These are phyloP conservation scores for Papilionanthe hybrid DNA, from an alignment of 116 monocot genomes.

Conservation along the genomic window DNA sequence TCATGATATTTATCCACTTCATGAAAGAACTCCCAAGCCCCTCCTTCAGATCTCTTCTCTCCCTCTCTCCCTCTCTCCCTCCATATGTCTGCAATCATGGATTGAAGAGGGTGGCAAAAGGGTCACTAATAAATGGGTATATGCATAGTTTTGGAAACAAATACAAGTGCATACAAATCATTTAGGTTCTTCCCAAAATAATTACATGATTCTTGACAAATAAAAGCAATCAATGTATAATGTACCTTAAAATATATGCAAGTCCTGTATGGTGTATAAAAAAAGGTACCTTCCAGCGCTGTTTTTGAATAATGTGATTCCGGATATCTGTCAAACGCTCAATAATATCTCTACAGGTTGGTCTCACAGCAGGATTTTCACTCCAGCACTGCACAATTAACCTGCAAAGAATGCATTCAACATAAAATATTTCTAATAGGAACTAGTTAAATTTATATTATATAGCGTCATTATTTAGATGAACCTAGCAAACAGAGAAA, in stretches of 20 bases:
- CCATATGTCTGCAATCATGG: too few species aligned
- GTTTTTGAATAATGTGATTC: conserved; percentile 45
- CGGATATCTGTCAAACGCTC: conserved; percentile 53
- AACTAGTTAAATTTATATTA: background rate
- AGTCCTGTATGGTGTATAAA: background rate
- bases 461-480: background rate
- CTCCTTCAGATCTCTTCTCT: too few species aligned
- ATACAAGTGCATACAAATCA: too few species aligned
- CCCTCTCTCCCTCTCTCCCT: too few species aligned
- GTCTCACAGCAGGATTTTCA: conserved; percentile 70
- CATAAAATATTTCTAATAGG: background rate
- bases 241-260: background rate
- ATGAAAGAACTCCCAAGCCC: too few species aligned
- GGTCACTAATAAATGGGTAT: too few species aligned
- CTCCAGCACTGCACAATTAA: conserved; percentile 87
- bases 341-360: conserved; percentile 67
- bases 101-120: too few species aligned
- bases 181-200: too few species aligned
- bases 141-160: too few species aligned
- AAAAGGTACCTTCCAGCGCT: conserved; percentile 68
- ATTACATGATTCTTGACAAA: too few species aligned
- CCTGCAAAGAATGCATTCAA: conserved; percentile 22
- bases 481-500: background rate
- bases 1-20: too few species aligned
- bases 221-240: too few species aligned